Conservation (phyloP, 164 flowering plant genomes). For the Hamamelis virginiana region DNA sequence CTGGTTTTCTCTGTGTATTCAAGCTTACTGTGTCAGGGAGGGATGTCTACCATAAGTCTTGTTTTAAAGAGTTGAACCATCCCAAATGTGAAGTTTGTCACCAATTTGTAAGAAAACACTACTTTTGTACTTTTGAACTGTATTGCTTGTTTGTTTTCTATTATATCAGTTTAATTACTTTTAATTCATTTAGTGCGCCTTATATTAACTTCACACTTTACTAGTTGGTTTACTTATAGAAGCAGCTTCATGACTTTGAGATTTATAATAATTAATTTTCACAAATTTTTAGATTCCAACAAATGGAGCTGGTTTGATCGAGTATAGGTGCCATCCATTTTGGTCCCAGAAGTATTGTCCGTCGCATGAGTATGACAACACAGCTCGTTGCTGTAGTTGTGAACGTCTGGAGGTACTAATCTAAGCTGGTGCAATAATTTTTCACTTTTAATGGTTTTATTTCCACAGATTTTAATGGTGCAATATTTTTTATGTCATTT, state of each 20-base stretch:
- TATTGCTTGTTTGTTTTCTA: background rate
- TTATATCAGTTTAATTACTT: background rate
- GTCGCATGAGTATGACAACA: slow-evolving; percentile 80
- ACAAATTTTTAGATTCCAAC: slow-evolving; percentile 71
- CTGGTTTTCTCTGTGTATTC: slow-evolving; percentile 46
- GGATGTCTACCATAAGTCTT: slow-evolving; percentile 80
- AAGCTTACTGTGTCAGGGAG: slow-evolving; percentile 93
- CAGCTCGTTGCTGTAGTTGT: slow-evolving; percentile 93
- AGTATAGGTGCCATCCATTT: slow-evolving; percentile 92
- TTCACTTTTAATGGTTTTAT: background rate
- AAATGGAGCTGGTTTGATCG: slow-evolving; percentile 86
- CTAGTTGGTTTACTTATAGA: background rate
- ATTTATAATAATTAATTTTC: too few species aligned
- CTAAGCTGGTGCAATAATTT: background rate
- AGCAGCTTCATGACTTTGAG: background rate
- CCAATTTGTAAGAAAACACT: slow-evolving; percentile 70
- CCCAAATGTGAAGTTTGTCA: slow-evolving; percentile 98
- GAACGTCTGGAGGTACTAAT: slow-evolving; percentile 87
- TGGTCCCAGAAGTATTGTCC: slow-evolving; percentile 97
- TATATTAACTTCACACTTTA: background rate
- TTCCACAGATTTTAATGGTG: background rate
- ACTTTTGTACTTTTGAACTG: background rate
- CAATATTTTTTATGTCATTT: background rate
- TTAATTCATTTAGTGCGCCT: background rate
- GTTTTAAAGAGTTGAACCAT: slow-evolving; percentile 89